Evolutionary conservation across 1,139 yeast species (phyloP), one percentile per base, ranked within the genome.

Genomic region (Kurtzmaniella quercitrusa): DNA sequence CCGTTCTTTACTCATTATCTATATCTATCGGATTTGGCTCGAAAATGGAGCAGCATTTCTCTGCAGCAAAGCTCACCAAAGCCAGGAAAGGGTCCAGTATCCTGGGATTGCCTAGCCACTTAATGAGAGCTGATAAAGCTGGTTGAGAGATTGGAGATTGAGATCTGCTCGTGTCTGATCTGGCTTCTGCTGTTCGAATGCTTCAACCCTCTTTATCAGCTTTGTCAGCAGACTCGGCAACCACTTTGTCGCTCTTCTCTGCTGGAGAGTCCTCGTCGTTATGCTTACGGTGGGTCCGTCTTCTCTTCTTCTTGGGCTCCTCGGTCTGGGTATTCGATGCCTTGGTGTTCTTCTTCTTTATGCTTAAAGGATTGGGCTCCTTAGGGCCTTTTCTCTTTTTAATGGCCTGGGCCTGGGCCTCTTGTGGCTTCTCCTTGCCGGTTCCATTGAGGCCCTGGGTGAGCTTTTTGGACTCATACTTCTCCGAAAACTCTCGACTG

Each of bases 361-460:
- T 69, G 67, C 96, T 88, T 53, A 88, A 66, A 1, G 95, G 95
- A 58, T 88, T 87, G 3, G 95, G 94, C 17, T 77, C 87, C 54
- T 81, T 84, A 10, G 89, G 85, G 1, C 93, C 90, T 58, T 75
- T 82, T 55, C 78, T 74, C 62, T 77, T 81, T 59, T 74, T 78
- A 37, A 38, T 21, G n/a, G n/a, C n/a, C 47, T 10, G 48, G 51
- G 12, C 55, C 10, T 27, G 51, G 52, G 36, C 48, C 66, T 17
- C 61, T 68, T 40, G 49, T 54, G 41, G 50, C 45, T 56, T 48
- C 21, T 48, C 52, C 51, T 54, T 45, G 63, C 63, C 38, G 3
- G 70, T 65, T 51, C 77, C 81, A 56, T 91, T 91, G 57, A 93
- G 74, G 0, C 98, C 98, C 23, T 75, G 78, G 4, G 79, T 79